phyloP scores from a whole-genome alignment of 2,329 filamentous ascomycete genomes.

The Botrytis cinerea region DNA sequence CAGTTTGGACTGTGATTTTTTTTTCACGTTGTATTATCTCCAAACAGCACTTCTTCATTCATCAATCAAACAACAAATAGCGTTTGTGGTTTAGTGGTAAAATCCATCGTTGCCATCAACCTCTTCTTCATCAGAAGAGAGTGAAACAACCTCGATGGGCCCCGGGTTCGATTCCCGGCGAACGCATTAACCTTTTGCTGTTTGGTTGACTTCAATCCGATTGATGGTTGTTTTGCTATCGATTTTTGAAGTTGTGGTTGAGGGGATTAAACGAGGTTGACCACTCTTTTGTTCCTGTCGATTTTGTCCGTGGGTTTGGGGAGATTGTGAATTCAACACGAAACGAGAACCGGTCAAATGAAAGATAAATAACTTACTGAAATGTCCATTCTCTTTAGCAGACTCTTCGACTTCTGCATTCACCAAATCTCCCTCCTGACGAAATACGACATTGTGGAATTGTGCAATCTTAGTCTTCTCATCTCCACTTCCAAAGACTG shows the following conservation, averaged over 20 bases:
- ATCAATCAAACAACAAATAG: slow-evolving; percentile 25
- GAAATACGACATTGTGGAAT: slow-evolving; percentile 89
- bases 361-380: slow-evolving; percentile 42
- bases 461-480: slow-evolving; percentile 58
- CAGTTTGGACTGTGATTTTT: not conserved
- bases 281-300: not conserved
- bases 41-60: accelerated
- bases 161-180: slow-evolving; percentile 41
- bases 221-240: too few species aligned
- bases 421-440: slow-evolving; percentile 74
- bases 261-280: not conserved
- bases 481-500: slow-evolving; percentile 58
- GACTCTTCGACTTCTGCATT: slow-evolving; percentile 67
- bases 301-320: not conserved
- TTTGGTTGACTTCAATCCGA: not conserved
- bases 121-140: not conserved
- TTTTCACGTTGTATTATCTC: not conserved
- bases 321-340: not conserved
- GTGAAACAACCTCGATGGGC: slow-evolving; percentile 34
- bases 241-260: not conserved
- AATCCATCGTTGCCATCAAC: slow-evolving; percentile 24
- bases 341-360: slow-evolving; percentile 1
- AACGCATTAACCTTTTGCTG: slow-evolving; percentile 32
- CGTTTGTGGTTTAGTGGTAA: slow-evolving; percentile 29
- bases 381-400: slow-evolving; percentile 55